Conservation (phyloP, 805 yeast species). For the Wickerhamiella sorbophila region DNA sequence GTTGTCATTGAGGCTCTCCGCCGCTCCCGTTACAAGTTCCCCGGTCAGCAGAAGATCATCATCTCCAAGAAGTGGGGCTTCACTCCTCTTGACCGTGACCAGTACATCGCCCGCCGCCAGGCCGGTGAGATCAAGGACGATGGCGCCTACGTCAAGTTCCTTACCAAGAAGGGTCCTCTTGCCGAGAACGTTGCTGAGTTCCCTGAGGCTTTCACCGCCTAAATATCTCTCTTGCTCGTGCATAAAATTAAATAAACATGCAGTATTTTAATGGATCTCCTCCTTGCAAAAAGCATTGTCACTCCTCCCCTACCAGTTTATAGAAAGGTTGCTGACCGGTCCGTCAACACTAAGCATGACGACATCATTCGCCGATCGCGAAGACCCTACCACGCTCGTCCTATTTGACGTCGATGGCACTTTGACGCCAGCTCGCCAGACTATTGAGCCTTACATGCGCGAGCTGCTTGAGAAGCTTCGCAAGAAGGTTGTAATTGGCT, state of each 20-base stretch:
- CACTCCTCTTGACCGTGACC: slow-evolving; percentile 97
- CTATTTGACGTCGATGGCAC: slow-evolving; percentile 98
- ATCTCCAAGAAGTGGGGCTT: slow-evolving; percentile 99
- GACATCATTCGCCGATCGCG: slow-evolving; percentile 46
- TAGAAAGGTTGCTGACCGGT: too few relatives aligned
- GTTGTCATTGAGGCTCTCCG: slow-evolving; percentile 98
- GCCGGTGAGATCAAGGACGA: slow-evolving; percentile 98
- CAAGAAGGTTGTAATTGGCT: slow-evolving; percentile 88
- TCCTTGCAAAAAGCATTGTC: too few relatives aligned
- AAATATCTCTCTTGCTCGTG: slow-evolving; percentile 4
- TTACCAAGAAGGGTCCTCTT: slow-evolving; percentile 90
- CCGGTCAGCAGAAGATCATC: slow-evolving; percentile 99
- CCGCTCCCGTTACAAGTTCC: slow-evolving; percentile 99
- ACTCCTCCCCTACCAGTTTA: too few relatives aligned
- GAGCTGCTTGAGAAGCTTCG: slow-evolving; percentile 58
- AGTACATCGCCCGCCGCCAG: slow-evolving; percentile 85
- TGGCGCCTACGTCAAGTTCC: slow-evolving; percentile 99
- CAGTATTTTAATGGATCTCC: background rate
- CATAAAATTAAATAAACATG: background rate
- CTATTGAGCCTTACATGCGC: slow-evolving; percentile 50
- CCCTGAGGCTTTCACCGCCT: slow-evolving; percentile 53
- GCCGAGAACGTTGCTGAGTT: slow-evolving; percentile 81
- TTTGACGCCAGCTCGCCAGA: slow-evolving; percentile 89
- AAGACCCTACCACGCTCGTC: slow-evolving; percentile 57
- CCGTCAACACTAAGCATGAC: too few relatives aligned